Conservation (phyloP, 768 basidiomycete species). For the Lentinula sp. region DNA sequence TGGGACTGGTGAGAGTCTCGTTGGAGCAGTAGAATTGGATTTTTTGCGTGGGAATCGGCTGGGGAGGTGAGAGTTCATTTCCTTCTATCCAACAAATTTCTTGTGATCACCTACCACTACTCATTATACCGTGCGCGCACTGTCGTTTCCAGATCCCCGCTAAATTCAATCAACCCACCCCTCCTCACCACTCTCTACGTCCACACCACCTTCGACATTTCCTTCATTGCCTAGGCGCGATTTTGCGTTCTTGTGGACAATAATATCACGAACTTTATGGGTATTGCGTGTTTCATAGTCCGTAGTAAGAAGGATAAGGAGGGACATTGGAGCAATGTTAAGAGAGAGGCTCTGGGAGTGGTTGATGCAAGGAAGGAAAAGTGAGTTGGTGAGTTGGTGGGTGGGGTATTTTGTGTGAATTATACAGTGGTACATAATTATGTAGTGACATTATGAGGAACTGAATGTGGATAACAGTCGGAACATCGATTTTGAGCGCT, state of each 20-base stretch:
- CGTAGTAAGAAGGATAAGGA: constrained; percentile 73
- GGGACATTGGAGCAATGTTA: constrained; percentile 50
- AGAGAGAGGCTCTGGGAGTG: constrained; percentile 10
- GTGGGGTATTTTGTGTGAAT: no score
- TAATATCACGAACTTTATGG: constrained; percentile 87
- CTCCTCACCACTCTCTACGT: constrained; percentile 66
- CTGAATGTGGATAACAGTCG: no score
- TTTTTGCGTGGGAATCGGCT: constrained; percentile 53
- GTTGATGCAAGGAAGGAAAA: neutral
- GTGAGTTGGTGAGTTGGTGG: no score
- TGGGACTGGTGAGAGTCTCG: constrained; percentile 76
- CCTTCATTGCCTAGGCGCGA: constrained; percentile 64
- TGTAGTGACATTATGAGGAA: no score
- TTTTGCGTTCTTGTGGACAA: constrained; percentile 80
- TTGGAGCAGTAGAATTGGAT: constrained; percentile 82
- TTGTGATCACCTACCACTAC: neutral
- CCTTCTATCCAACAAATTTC: neutral
- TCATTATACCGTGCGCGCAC: neutral
- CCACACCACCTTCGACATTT: constrained; percentile 59
- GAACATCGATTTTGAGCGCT: no score
- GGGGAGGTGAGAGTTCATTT: constrained; percentile 48
- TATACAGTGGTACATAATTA: no score
- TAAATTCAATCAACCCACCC: constrained; percentile 70
- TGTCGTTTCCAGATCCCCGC: constrained; percentile 38
- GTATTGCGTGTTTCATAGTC: constrained; percentile 93